These are phyloP conservation scores for Cryptococcus maquisensis DNA, from an alignment of 1,284 basidiomycete species.

Conservation along the genomic window DNA sequence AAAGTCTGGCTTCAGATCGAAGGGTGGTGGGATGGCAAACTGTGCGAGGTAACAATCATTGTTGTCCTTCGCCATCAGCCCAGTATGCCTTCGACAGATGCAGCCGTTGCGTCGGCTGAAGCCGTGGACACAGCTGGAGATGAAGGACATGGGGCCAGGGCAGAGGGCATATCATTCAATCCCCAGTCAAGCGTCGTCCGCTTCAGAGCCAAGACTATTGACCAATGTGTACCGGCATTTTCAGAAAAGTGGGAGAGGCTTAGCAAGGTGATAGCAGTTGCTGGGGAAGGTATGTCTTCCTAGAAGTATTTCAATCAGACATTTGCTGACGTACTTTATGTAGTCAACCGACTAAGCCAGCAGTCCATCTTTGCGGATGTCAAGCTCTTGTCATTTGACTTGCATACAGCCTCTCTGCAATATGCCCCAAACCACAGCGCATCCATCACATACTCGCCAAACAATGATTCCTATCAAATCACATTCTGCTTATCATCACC, in stretches of 20 bases:
- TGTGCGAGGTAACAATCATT: slow-evolving; percentile 68
- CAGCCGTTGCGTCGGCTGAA: background rate
- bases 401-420: slow-evolving; percentile 81
- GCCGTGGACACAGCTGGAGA: background rate
- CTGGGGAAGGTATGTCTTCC: slow-evolving; percentile 65
- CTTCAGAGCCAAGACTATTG: slow-evolving; percentile 76
- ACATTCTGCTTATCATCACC: slow-evolving; percentile 23
- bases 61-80: slow-evolving; percentile 83
- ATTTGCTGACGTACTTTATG: background rate
- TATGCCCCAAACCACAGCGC: slow-evolving; percentile 52
- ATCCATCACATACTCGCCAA: slow-evolving; percentile 43
- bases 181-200: slow-evolving; percentile 76
- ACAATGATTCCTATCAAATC: slow-evolving; percentile 41
- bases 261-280: slow-evolving; percentile 86
- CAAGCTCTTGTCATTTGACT: slow-evolving; percentile 73
- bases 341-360: slow-evolving; percentile 75
- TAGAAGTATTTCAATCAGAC: background rate
- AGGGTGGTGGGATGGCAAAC: slow-evolving; percentile 82
- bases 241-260: slow-evolving; percentile 85
- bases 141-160: slow-evolving; percentile 8
- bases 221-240: slow-evolving; percentile 81
- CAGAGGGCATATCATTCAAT: slow-evolving; percentile 69
- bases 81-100: slow-evolving; percentile 56
- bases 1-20: slow-evolving; percentile 82
- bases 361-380: slow-evolving; percentile 66